Evolutionary conservation across 805 yeast species (phyloP).

Genomic region (Candida oleophila): DNA sequence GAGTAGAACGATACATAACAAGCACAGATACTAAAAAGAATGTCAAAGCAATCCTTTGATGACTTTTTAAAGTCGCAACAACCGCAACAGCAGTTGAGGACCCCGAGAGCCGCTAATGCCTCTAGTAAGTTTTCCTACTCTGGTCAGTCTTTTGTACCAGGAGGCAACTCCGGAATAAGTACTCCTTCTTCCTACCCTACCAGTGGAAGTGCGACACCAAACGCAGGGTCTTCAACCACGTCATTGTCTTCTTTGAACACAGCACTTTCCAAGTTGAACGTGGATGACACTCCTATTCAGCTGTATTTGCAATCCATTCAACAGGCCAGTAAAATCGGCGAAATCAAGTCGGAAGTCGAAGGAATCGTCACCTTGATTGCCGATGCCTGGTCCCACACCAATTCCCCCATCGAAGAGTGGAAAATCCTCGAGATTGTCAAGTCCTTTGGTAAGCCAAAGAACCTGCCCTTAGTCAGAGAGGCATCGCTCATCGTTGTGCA

Average conservation of each 20-base stretch:
- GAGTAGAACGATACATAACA: neutral
- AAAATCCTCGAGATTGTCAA: slow-evolving; percentile 59
- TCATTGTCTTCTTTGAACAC: slow-evolving; percentile 72
- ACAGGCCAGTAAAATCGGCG: slow-evolving; percentile 50
- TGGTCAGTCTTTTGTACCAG: slow-evolving; percentile 6
- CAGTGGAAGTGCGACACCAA: slow-evolving; percentile 36
- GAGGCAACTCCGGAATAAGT: slow-evolving; percentile 7
- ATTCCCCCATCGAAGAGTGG: slow-evolving; percentile 57
- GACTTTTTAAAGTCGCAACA: slow-evolving; percentile 50
- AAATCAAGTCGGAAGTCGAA: slow-evolving; percentile 54
- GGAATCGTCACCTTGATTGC: slow-evolving; percentile 50
- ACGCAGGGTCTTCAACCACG: slow-evolving; percentile 54
- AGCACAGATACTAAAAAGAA: slow-evolving; percentile 6
- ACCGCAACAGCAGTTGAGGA: slow-evolving; percentile 27
- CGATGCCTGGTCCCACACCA: slow-evolving; percentile 36
- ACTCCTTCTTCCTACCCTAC: slow-evolving; percentile 17
- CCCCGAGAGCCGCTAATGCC: neutral
- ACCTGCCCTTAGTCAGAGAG: slow-evolving; percentile 73
- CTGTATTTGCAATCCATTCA: slow-evolving; percentile 54
- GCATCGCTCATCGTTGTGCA: slow-evolving; percentile 66
- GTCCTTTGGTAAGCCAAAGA: slow-evolving; percentile 71
- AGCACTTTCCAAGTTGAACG: slow-evolving; percentile 58
- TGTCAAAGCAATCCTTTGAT: slow-evolving; percentile 46
- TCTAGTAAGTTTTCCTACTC: slow-evolving; percentile 1
- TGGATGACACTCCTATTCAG: slow-evolving; percentile 66